Conservation (phyloP, 345 rosid species). For the Citrus hindsii region DNA sequence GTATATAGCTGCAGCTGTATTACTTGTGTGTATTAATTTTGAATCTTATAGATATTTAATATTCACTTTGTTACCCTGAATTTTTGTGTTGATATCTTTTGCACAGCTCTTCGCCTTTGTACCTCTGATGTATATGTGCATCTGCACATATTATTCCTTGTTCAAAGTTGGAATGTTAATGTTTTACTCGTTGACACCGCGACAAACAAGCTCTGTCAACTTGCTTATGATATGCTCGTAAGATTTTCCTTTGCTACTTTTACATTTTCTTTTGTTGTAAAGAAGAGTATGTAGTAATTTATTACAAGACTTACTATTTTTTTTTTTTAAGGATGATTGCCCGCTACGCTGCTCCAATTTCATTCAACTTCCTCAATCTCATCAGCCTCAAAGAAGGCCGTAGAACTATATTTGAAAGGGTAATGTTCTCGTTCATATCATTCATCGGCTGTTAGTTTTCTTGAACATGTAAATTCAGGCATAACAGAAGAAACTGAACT, state of each 20-base stretch:
- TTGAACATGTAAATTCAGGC: neutral
- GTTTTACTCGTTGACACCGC: constrained; percentile 96
- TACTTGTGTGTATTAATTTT: neutral
- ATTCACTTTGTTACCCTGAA: neutral
- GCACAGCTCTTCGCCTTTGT: constrained; percentile 81
- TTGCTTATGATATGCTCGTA: constrained; percentile 99
- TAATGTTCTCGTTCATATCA: constrained; percentile 22
- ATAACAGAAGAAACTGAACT: constrained; percentile 1
- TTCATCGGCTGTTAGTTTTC: neutral
- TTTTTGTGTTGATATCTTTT: constrained; percentile 11
- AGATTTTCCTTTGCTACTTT: constrained; percentile 26
- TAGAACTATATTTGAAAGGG: constrained; percentile 87
- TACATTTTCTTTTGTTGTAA: neutral
- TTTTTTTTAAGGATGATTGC: constrained; percentile 78
- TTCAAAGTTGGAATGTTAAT: constrained; percentile 95
- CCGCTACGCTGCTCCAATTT: constrained; percentile 95
- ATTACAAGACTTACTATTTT: constrained; percentile 6
- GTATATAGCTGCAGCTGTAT: neutral
- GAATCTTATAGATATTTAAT: neutral
- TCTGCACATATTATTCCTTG: constrained; percentile 94
- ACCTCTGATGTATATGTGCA: constrained; percentile 97
- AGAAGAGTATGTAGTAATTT: constrained; percentile 5
- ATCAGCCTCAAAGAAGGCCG: constrained; percentile 50
- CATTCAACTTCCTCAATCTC: constrained; percentile 95
- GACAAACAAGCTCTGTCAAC: constrained; percentile 95